These are phyloP conservation scores for Diversispora epigaea DNA, from an alignment of 192 early-diverging fungal species.

Conservation along the genomic window DNA sequence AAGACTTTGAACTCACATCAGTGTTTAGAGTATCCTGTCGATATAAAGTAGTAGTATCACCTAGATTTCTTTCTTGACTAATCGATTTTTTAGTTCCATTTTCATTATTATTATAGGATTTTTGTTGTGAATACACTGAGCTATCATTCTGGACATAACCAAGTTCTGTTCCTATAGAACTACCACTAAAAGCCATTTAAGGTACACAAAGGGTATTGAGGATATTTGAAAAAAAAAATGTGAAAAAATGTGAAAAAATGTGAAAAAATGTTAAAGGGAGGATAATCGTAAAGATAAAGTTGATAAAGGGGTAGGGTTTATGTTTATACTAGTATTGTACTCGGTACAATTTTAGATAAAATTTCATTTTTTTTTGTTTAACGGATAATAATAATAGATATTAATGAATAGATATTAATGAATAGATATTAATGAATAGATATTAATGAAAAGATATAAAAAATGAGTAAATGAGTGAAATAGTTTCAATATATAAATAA, in stretches of 20 bases:
- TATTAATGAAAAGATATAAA: too few species aligned
- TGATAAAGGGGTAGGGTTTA: neutral
- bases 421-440: too few species aligned
- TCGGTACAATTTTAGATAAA: neutral
- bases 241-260: neutral
- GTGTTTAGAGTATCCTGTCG: neutral
- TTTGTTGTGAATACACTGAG: neutral
- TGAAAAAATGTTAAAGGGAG: neutral
- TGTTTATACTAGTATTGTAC: neutral
- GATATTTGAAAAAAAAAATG: neutral
- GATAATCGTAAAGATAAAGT: neutral
- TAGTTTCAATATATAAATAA: too few species aligned
- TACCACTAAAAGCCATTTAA: neutral
- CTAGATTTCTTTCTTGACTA: neutral
- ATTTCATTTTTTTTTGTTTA: neutral
- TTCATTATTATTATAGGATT: too few species aligned
- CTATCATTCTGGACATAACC: neutral
- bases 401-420: slow-evolving; percentile 34
- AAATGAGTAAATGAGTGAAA: too few species aligned
- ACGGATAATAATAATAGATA: neutral
- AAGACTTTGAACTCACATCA: neutral
- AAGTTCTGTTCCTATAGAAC: neutral
- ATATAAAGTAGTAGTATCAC: neutral
- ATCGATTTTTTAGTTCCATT: neutral
- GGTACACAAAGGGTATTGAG: neutral